Evolutionary conservation across 2,329 filamentous ascomycete species (phyloP), one percentile per base, ranked within the genome.

Genomic region (Fusarium sp.): DNA sequence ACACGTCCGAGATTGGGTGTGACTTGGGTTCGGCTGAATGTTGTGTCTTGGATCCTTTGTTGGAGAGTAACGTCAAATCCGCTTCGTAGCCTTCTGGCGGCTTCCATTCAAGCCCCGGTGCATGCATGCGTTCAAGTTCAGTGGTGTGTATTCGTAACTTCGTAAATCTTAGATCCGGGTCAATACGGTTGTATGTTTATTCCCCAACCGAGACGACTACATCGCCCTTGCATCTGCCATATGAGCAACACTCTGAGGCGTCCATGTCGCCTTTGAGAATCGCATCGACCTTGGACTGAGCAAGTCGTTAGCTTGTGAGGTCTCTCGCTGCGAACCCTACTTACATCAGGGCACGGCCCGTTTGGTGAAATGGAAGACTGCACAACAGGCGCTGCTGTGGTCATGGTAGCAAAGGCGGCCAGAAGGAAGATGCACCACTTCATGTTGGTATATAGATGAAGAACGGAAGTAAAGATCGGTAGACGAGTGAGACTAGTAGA

Each of bases 211-310:
- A 79, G 52, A 85, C 72, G 43, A 87, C 82, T 48, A 86, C 82
- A 61, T 85, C 81, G 54, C 81, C 81, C 57, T 84, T 83, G 76
- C 85, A 87, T 34, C 78, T 78, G 50, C 86, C 85, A 65, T 87
- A 86, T n/a, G 83, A 83, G 74, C 86, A 88, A 75, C 86, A 87
- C 14, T 77, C 82, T 28, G 85, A 82, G n/a, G 84, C 80, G 20
- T 81, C 79, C 62, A 85, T 78, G 28, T 81, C 75, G 54, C 85
- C 84, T 28, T 77, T 82, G 46, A 87, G 80, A 39, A 87, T 87
- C 15, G 77, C 77, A 63, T 81, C 79, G 33, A 81, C 74, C 49
- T 79, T 79, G 22, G 36, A 44, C 79, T 81, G 22, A 26, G 28
- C 9, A 15, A 43, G 18, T 6, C 31, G 34, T 72, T 48, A 69